These are phyloP conservation scores for Aspergillus sclerotioniger DNA, from an alignment of 495 filamentous ascomycete genomes.

Conservation along the genomic window DNA sequence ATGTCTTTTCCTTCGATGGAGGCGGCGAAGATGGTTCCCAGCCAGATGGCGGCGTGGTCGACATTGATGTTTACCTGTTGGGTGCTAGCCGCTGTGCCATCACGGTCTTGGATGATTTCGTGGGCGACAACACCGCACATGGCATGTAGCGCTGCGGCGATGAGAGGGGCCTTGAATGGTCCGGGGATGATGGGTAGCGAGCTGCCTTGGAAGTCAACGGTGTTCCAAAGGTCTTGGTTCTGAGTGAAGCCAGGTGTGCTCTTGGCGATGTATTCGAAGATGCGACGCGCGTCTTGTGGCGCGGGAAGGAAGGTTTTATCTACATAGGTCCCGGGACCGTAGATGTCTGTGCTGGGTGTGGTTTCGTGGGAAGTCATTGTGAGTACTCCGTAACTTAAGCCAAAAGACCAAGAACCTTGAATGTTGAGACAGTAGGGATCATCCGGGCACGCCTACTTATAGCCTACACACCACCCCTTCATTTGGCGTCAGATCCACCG, in stretches of 20 bases:
- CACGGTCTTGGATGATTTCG: conserved; percentile 26
- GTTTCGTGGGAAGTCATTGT: conserved; percentile 17
- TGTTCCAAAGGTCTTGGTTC: conserved; percentile 22
- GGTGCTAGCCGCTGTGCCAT: conserved; percentile 14
- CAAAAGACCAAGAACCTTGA: no score
- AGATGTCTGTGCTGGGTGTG: conserved; percentile 18
- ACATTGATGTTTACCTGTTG: conserved; percentile 23
- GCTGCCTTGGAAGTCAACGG: conserved; percentile 26
- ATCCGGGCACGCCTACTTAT: no score
- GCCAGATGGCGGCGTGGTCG: conserved; percentile 32
- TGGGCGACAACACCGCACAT: conserved; percentile 30
- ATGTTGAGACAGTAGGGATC: no score
- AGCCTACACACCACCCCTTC: no score
- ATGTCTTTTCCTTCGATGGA: conserved; percentile 22
- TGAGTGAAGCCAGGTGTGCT: conserved; percentile 28
- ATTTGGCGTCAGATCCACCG: no score
- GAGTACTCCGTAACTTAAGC: no score
- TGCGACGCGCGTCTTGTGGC: conserved; percentile 25
- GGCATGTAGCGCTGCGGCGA: conserved; percentile 30
- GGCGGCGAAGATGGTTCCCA: conserved; percentile 22
- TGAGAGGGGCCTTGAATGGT: conserved; percentile 25
- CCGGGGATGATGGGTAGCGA: conserved; percentile 27
- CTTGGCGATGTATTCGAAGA: conserved; percentile 25
- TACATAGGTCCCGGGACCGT: conserved; percentile 31
- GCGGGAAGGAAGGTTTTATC: conserved; percentile 25